Evolutionary conservation across 768 basidiomycete genomes (phyloP), one percentile per base, ranked within the genome.

Genomic region (Leccinum subgranulosum): DNA sequence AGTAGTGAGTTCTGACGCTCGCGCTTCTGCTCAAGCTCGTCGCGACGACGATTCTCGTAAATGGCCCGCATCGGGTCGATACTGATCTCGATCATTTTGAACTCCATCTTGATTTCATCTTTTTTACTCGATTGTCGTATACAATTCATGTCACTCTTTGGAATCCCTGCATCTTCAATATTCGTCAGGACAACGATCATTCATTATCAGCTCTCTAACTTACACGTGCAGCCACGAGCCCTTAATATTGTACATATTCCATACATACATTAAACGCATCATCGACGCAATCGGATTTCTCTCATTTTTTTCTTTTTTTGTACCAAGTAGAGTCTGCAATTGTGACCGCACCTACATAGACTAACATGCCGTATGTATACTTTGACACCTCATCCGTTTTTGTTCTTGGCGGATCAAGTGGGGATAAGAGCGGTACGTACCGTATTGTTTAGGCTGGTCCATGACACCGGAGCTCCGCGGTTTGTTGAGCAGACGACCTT

Each of bases 21-120:
- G 68, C 34, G 41, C 64, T n/a, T 0, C 69, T 19, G 45, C 51
- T 15, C 63, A 69, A 39, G 74, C 81, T 65, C 80, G 81, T 64
- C 83, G 81, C 62, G 71, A 68, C 51, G 70, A 73, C 49, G 81
- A 82, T 65, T 73, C 76, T 61, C 78, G 76, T 66, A 81, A 80
- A 69, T 84, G 80, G 79, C 61, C 75, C 59, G 66, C 76, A 66
- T 73, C 69, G 57, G 53, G 77, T 67, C 74, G 76, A 64, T 78
- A 77, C 64, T 82, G 73, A 80, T 74, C 69, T 70, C 73, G 64
- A 71, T 68, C 69, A 56, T 55, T 19, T 43, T 63, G 52, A 57
- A 53, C 31, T 33, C 14, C 62, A 71, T 67, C 63, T 67, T 69
- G 67, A 67, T 71, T 73, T 70, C 72, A 74, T 73, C 65, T 64